Evolutionary conservation across 768 basidiomycete species (phyloP).

Genomic region (Roridomyces roridus): DNA sequence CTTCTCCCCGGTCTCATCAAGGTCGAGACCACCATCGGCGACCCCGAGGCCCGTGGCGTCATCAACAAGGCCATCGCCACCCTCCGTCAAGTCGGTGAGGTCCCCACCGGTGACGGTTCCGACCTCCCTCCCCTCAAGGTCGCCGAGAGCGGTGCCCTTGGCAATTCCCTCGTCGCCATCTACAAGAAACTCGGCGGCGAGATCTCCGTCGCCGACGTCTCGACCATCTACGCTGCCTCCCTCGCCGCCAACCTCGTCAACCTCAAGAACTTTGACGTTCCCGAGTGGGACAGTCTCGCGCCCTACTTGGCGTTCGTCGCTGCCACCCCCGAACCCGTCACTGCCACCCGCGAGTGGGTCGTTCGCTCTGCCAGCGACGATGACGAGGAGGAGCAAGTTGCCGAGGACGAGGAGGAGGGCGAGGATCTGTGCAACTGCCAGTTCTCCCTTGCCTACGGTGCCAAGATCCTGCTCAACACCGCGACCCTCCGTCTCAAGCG

Average conservation of each 20-base stretch:
- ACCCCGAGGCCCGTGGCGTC: slow-evolving; percentile 96
- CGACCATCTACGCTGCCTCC: slow-evolving; percentile 71
- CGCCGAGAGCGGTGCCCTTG: slow-evolving; percentile 71
- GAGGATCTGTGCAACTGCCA: slow-evolving; percentile 99
- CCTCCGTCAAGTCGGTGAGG: slow-evolving; percentile 93
- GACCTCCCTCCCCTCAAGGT: slow-evolving; percentile 87
- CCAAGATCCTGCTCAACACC: slow-evolving; percentile 97
- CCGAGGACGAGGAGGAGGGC: slow-evolving; percentile 95
- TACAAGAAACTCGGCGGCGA: slow-evolving; percentile 85
- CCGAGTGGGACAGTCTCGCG: slow-evolving; percentile 84
- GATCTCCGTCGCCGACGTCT: slow-evolving; percentile 61
- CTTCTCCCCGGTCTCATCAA: slow-evolving; percentile 95
- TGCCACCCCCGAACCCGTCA: slow-evolving; percentile 66
- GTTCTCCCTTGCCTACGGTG: slow-evolving; percentile 98
- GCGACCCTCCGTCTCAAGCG: slow-evolving; percentile 97
- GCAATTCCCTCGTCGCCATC: slow-evolving; percentile 69
- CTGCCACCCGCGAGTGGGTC: slow-evolving; percentile 83
- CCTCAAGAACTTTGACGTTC: slow-evolving; percentile 89
- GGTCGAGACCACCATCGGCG: slow-evolving; percentile 92
- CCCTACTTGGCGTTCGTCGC: slow-evolving; percentile 77
- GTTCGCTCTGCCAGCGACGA: slow-evolving; percentile 87
- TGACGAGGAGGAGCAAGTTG: slow-evolving; percentile 67
- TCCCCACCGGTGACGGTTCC: slow-evolving; percentile 89
- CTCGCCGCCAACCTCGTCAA: slow-evolving; percentile 90
- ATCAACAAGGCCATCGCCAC: slow-evolving; percentile 92